A percentile compares a stretch with the other conserved stretches of the same genome.
phyloP scores from a whole-genome alignment of 2,329 filamentous ascomycete species.

The Aspergillus novofumigatus region DNA sequence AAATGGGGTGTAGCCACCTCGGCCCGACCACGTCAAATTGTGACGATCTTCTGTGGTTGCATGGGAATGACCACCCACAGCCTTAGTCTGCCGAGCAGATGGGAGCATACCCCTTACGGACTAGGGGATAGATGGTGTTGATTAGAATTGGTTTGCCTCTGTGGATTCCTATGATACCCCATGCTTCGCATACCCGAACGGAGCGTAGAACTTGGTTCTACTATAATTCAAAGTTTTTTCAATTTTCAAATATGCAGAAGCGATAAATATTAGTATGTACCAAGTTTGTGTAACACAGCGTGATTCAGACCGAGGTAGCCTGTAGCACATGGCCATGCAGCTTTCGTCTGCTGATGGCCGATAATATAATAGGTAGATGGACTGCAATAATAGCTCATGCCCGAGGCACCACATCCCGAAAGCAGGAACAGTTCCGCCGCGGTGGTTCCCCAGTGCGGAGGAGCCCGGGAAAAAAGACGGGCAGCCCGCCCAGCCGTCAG shows the following conservation, averaged over 20 bases:
- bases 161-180: neutral
- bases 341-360: neutral
- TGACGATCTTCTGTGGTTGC: neutral
- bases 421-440: neutral
- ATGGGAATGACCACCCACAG: neutral
- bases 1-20: neutral
- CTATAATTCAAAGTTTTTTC: neutral
- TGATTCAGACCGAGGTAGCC: neutral
- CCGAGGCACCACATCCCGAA: conserved; percentile 4
- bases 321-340: neutral
- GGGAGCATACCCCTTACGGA: neutral
- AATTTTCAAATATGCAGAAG: neutral
- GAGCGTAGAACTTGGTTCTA: neutral
- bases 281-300: neutral
- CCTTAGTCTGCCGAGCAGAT: neutral
- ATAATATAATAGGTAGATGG: neutral
- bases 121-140: neutral
- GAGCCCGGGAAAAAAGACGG: conserved; percentile 16
- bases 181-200: neutral
- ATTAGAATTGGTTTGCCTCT: neutral
- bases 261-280: neutral
- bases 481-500: conserved; percentile 4
- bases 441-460: conserved; percentile 18
- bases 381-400: neutral
- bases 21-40: neutral